Base-by-base conservation (phyloP, 352 stramenopile genomes). In the Phytophthora gonapodyides region DNA sequence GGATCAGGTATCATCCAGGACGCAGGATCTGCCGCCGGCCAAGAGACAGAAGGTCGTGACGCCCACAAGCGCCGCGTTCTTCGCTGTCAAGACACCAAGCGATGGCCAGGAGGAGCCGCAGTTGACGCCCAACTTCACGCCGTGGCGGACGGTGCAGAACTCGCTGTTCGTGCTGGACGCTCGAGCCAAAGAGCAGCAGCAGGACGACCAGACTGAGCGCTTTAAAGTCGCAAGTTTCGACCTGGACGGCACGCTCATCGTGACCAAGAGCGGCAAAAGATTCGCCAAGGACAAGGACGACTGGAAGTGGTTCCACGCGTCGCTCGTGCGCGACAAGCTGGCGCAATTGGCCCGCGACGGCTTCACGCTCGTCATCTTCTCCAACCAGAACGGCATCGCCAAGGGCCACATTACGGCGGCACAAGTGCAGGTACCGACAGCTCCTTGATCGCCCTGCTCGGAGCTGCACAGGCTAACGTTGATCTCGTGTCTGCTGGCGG, bases 331-430 rank as follows among this genome's bases (percentile, higher is more conserved):
- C 1, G 35, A 70, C 1, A 92, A 87, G 47, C 67, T 96, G 16
- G 34, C 60, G 24, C 59, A 82, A 17, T 63, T 94, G 27, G 65
- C 61, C 12, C 49, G 53, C 7, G 64, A 83, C 7, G 81, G 79
- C 0, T 93, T 78, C 55, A 65, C 68, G 35, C 61, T 96, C 12
- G 73, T 82, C 5, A 78, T 96, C 31, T 81, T 94, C 43, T 96
- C 87, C 17, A 96, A 96, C 70, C 87, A 96, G 56, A 92, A 93
- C 36, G 87, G 87, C 9, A 71, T 96, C 19, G 80, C 80, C 35
- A 92, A 90, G 64, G 85, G 87, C 41, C 90, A 93, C 24, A 78
- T 84, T 6, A 78, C 63, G 1, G 77, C 61, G 2, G 53, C 48
- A 0, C 78, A 91, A 49, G 71, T 96, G 16, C 73, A 93, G 76